A percentile compares a stretch with the other conserved stretches of the same genome.
These are phyloP conservation scores for Dactylorhiza incarnata DNA, from an alignment of 106 monocot species.

Conservation along the genomic window DNA sequence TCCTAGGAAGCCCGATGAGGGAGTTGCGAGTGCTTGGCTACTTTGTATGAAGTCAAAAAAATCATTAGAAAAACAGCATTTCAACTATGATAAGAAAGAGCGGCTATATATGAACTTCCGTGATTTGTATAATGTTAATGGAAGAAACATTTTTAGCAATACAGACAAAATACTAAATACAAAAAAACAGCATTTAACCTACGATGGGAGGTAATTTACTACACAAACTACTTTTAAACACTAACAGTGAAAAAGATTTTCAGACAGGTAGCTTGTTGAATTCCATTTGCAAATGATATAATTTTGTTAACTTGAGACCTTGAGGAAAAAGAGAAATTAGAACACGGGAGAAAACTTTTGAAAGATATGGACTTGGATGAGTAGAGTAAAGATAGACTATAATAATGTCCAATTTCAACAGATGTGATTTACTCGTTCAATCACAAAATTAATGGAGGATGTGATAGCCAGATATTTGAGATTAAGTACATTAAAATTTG, in stretches of 20 bases:
- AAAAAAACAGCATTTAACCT: neutral
- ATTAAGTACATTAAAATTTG: neutral
- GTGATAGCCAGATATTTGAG: neutral
- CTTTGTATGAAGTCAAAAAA: neutral
- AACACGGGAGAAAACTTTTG: neutral
- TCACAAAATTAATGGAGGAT: neutral
- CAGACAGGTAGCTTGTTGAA: neutral
- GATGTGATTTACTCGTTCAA: neutral
- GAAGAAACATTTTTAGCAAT: neutral
- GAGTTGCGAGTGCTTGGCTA: neutral
- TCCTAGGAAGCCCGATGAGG: neutral
- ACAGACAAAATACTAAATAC: neutral
- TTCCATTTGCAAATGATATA: neutral
- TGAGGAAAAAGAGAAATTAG: neutral
- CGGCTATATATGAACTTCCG: neutral
- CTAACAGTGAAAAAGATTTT: no score
- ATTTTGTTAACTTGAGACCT: neutral
- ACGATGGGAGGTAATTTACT: neutral
- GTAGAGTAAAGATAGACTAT: neutral
- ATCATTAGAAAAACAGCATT: neutral
- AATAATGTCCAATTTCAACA: neutral
- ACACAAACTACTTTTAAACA: no score
- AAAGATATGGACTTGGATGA: neutral
- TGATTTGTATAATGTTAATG: neutral
- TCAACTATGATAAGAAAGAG: neutral